These are phyloP conservation scores for Aspergillus wentii DNA, from an alignment of 495 filamentous ascomycete species.

Conservation along the genomic window DNA sequence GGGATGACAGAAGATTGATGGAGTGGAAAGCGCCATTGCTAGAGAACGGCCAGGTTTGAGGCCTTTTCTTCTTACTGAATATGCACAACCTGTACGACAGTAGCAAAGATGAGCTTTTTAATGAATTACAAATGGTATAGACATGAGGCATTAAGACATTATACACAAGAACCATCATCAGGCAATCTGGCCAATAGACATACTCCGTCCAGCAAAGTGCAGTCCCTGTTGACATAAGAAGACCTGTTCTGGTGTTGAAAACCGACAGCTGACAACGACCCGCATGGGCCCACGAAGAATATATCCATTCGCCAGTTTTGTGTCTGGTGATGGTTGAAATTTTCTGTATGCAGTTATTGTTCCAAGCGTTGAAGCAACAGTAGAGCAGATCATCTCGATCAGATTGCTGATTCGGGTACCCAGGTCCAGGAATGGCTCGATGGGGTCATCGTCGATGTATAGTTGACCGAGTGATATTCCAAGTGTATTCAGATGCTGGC, in stretches of 20 bases:
- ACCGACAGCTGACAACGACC: not conserved
- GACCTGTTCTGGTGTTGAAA: not conserved
- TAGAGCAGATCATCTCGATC: not conserved
- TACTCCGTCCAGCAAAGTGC: not conserved
- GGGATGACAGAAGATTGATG: conserved; percentile 3
- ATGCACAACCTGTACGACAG: too few species aligned
- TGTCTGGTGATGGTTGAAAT: not conserved
- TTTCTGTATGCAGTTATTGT: not conserved
- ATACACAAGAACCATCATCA: too few species aligned
- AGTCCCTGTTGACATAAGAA: not conserved
- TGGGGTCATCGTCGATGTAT: not conserved
- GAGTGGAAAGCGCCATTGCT: conserved; percentile 5
- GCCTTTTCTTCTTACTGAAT: not conserved
- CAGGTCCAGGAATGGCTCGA: not conserved
- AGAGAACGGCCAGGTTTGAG: conserved; percentile 4
- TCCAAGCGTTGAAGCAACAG: not conserved
- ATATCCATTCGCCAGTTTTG: conserved; percentile 1
- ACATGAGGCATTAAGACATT: too few species aligned
- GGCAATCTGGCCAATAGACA: too few species aligned
- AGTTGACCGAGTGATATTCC: not conserved
- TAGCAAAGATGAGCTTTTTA: too few species aligned
- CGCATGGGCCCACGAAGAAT: conserved; percentile 1
- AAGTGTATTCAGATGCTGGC: too few species aligned
- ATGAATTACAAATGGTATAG: too few species aligned
- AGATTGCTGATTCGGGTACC: not conserved